These are phyloP conservation scores for Colletotrichum destructivum DNA, from an alignment of 2,329 filamentous ascomycete genomes.

Conservation along the genomic window DNA sequence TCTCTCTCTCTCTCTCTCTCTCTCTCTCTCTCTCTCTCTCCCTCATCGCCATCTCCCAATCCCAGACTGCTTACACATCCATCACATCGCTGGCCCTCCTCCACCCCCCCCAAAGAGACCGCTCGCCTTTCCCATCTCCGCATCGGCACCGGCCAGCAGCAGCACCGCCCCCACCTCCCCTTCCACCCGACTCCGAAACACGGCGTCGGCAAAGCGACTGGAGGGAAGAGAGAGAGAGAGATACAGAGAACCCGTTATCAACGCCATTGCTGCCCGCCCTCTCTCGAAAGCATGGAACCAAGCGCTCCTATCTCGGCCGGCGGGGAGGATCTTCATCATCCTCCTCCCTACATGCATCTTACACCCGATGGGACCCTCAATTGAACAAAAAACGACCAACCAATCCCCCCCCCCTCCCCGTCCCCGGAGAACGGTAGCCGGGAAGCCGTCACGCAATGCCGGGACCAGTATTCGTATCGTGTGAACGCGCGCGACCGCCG, in stretches of 20 bases:
- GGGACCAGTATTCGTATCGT: conserved; percentile 4
- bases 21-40: no score
- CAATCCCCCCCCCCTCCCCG: no score
- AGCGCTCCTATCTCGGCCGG: conserved; percentile 31
- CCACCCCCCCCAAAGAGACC: neutral
- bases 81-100: no score
- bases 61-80: neutral
- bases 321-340: no score
- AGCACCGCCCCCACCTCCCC: neutral
- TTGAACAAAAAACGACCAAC: neutral
- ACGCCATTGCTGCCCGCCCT: neutral
- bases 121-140: conserved; percentile 24
- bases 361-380: neutral
- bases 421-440: no score
- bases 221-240: neutral
- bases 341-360: neutral
- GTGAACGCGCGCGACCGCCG: neutral
- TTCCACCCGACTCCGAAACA: neutral
- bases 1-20: neutral
- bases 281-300: neutral
- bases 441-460: conserved; percentile 33
- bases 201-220: conserved; percentile 1
- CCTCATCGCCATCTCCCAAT: no score
- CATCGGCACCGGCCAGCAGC: conserved; percentile 32
- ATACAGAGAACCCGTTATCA: neutral